These are phyloP conservation scores for Lepraria neglecta DNA, from an alignment of 495 filamentous ascomycete genomes.

Conservation along the genomic window DNA sequence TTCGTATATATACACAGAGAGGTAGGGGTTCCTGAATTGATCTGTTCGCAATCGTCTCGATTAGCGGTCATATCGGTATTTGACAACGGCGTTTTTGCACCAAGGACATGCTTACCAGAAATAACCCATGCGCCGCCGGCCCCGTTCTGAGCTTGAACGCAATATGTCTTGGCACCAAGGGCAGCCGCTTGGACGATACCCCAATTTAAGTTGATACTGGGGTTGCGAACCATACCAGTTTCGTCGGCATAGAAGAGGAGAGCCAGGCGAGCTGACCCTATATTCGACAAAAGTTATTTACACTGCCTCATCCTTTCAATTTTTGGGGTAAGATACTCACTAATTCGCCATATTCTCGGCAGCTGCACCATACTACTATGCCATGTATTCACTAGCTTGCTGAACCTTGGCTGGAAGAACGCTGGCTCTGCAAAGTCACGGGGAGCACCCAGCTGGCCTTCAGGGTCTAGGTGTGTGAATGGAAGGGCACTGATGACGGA, in stretches of 20 bases:
- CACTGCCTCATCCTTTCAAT: neutral
- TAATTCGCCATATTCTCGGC: neutral
- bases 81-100: no score
- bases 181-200: neutral
- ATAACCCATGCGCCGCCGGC: slow-evolving; percentile 4
- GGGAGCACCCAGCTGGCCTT: neutral
- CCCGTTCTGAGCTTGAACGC: neutral
- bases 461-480: neutral
- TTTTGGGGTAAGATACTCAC: neutral
- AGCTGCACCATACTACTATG: slow-evolving; percentile 1
- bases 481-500: neutral
- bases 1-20: slow-evolving; percentile 3
- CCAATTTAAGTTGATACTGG: slow-evolving; percentile 1
- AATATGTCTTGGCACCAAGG: neutral
- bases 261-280: slow-evolving; percentile 11
- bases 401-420: slow-evolving; percentile 8
- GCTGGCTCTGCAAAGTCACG: slow-evolving; percentile 12
- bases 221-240: neutral
- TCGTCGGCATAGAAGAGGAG: slow-evolving; percentile 13
- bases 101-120: neutral
- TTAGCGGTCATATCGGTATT: neutral
- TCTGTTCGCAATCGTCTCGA: neutral
- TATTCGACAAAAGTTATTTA: neutral
- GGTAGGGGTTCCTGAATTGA: neutral
- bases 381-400: neutral